Evolutionary conservation across 495 filamentous ascomycete species (phyloP).

Genomic region (Podospora sp.): DNA sequence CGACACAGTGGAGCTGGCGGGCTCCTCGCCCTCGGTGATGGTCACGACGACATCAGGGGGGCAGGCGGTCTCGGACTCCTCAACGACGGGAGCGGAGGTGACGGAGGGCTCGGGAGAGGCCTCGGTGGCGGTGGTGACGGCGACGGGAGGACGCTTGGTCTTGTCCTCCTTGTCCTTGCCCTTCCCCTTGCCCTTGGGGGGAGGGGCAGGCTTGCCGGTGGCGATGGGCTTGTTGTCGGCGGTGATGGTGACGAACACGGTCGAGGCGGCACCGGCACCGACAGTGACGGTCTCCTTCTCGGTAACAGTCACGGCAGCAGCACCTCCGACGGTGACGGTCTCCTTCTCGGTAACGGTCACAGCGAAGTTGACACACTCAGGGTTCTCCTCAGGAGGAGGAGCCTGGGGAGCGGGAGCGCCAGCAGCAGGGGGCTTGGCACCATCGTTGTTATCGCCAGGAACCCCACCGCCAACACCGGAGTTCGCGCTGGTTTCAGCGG

Average conservation of each 20-base stretch:
- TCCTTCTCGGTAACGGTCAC: conserved; percentile 43
- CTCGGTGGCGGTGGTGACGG: background rate
- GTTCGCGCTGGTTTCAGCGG: conserved; percentile 16
- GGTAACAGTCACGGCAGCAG: conserved; percentile 28
- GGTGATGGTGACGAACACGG: conserved; percentile 48
- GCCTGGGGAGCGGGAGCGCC: conserved; percentile 23
- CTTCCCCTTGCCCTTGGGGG: background rate
- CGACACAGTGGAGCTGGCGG: background rate
- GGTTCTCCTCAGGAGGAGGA: conserved; percentile 6
- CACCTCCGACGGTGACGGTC: conserved; percentile 34
- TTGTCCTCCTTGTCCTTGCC: background rate
- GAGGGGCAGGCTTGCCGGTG: background rate
- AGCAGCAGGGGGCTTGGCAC: conserved; percentile 13
- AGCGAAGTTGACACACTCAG: conserved; percentile 36
- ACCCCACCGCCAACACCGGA: conserved; percentile 25
- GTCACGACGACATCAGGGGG: conserved; percentile 16
- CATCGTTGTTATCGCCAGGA: background rate
- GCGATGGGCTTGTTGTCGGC: conserved; percentile 16
- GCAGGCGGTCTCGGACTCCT: conserved; percentile 6
- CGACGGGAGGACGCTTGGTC: background rate
- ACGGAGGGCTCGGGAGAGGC: background rate
- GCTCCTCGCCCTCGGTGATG: conserved; percentile 7
- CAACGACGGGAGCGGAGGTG: background rate
- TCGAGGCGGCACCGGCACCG: conserved; percentile 29
- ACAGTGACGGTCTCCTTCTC: conserved; percentile 28